These are phyloP conservation scores for Fusarium beomiforme DNA, from an alignment of 2,329 filamentous ascomycete genomes.

Conservation along the genomic window DNA sequence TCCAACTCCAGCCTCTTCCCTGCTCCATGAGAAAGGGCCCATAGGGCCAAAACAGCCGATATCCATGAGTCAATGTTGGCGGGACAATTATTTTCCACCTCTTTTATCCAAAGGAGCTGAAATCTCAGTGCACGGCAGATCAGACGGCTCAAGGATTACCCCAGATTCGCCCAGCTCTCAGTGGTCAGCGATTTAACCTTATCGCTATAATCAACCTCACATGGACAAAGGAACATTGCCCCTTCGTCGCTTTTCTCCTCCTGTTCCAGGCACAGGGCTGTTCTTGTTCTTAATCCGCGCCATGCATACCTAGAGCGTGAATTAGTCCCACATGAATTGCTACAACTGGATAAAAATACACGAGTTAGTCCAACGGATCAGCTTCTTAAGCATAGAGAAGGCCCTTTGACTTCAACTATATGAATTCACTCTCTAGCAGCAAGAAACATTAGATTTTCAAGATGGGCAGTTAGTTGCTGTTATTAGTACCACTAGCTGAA, in stretches of 20 bases:
- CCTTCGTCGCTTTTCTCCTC: slow-evolving; percentile 39
- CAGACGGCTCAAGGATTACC: slow-evolving; percentile 2
- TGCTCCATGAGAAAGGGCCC: background rate
- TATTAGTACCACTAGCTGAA: background rate
- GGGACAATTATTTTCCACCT: slow-evolving; percentile 10
- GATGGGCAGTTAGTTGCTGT: background rate
- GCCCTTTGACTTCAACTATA: background rate
- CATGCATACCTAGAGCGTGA: background rate
- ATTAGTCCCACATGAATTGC: background rate
- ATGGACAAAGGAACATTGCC: slow-evolving; percentile 8
- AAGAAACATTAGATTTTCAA: too few relatives aligned
- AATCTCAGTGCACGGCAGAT: background rate
- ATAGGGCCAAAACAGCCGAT: background rate
- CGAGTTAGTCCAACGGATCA: background rate
- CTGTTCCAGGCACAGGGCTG: slow-evolving; percentile 51
- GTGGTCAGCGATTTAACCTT: background rate
- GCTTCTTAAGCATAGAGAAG: background rate
- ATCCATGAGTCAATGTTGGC: background rate
- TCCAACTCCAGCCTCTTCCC: slow-evolving; percentile 11
- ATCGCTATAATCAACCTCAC: background rate
- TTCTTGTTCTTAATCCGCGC: slow-evolving; percentile 22
- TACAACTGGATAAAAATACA: background rate
- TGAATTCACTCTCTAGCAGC: background rate
- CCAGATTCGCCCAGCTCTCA: background rate
- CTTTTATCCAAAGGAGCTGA: background rate